phyloP scores from a whole-genome alignment of 129 eudicot species.

The Artemisia tridentata region DNA sequence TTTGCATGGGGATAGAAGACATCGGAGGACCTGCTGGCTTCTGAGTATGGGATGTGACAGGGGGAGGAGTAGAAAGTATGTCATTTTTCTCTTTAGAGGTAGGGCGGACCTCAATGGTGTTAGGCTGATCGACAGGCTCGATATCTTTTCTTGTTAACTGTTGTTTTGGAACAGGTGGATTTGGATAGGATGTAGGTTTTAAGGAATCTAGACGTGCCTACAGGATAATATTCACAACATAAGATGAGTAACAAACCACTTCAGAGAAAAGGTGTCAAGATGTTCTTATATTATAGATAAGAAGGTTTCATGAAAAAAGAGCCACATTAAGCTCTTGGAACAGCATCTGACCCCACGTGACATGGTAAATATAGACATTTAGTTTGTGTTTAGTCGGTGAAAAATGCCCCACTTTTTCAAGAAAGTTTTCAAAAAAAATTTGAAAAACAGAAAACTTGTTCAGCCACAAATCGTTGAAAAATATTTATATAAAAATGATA shows the following conservation, averaged over 20 bases:
- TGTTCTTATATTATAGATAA: background rate
- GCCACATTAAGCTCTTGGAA: too few relatives aligned
- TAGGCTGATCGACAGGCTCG: slow-evolving; percentile 39
- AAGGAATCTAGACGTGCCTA: slow-evolving; percentile 66
- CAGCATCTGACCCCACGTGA: too few relatives aligned
- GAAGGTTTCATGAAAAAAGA: too few relatives aligned
- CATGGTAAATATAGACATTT: too few relatives aligned
- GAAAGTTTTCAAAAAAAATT: too few relatives aligned
- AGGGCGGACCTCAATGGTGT: slow-evolving; percentile 36
- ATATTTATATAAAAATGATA: too few relatives aligned
- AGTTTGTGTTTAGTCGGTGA: too few relatives aligned
- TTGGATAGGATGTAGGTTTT: slow-evolving; percentile 46
- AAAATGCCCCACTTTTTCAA: too few relatives aligned
- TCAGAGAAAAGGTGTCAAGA: background rate
- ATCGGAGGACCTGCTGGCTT: slow-evolving; percentile 61
- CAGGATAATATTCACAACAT: slow-evolving; percentile 9
- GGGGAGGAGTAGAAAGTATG: slow-evolving; percentile 39
- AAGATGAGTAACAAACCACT: background rate
- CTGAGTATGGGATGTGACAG: slow-evolving; percentile 39
- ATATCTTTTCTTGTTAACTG: slow-evolving; percentile 54
- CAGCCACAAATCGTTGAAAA: too few relatives aligned
- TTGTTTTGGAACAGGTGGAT: slow-evolving; percentile 51
- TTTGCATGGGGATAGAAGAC: slow-evolving; percentile 44
- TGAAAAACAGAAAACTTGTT: too few relatives aligned
- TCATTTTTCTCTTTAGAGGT: slow-evolving; percentile 52